phyloP scores from a whole-genome alignment of 78 protist genomes.

The Dictyostelium firmibasis region DNA sequence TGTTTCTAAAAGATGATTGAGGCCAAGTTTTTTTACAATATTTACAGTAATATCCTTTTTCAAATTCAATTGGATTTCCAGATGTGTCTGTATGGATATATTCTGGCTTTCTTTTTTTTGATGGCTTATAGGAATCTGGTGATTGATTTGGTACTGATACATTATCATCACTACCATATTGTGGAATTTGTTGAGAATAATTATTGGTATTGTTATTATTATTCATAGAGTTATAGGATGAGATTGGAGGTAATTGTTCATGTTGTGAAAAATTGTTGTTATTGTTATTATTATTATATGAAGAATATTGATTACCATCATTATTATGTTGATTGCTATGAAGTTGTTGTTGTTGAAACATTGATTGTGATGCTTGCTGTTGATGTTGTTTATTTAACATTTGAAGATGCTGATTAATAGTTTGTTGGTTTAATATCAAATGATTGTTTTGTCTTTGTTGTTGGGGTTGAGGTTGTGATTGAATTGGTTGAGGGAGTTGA shows the following conservation, averaged over 20 bases:
- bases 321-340: slow-evolving; percentile 22
- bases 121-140: slow-evolving; percentile 11
- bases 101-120: slow-evolving; percentile 8
- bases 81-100: neutral
- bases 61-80: slow-evolving; percentile 16
- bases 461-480: neutral
- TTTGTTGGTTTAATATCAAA: slow-evolving; percentile 1
- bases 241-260: slow-evolving; percentile 1
- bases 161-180: neutral
- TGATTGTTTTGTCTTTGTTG: slow-evolving; percentile 2
- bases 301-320: neutral
- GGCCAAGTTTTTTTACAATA: slow-evolving; percentile 84
- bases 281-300: neutral
- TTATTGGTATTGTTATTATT: neutral
- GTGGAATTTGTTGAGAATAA: neutral
- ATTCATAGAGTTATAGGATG: neutral
- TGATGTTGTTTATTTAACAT: slow-evolving; percentile 13
- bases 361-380: slow-evolving; percentile 1
- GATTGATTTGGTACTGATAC: slow-evolving; percentile 20
- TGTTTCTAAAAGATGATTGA: slow-evolving; percentile 59
- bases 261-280: neutral
- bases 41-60: slow-evolving; percentile 76
- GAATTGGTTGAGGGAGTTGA: neutral
- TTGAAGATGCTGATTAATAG: slow-evolving; percentile 3
- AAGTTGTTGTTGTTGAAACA: slow-evolving; percentile 41